Evolutionary conservation across 1,139 yeast species (phyloP).

Genomic region (Hemisphaericaspora subhashii): DNA sequence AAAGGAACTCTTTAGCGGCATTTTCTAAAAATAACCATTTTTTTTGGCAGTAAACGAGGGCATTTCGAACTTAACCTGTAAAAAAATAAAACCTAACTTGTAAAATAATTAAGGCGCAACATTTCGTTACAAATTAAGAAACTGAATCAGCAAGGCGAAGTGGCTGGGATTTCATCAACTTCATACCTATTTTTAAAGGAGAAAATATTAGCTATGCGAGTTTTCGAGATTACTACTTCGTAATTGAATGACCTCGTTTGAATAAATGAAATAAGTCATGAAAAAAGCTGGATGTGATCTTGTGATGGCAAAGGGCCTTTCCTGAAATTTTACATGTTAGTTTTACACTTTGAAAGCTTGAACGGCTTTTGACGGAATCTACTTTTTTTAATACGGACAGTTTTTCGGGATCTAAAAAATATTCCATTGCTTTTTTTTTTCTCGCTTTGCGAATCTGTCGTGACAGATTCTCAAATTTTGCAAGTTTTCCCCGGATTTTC

Average conservation of each 20-base stretch:
- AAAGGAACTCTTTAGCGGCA: conserved; percentile 2
- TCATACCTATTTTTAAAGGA: too few relatives aligned
- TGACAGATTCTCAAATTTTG: too few relatives aligned
- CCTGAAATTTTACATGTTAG: neutral
- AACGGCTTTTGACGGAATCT: conserved; percentile 1
- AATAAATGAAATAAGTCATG: too few relatives aligned
- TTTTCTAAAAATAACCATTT: conserved; percentile 2
- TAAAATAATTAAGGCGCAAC: neutral
- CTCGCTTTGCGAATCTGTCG: too few relatives aligned
- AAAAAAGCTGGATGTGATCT: too few relatives aligned
- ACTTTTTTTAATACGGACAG: neutral
- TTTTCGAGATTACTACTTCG: too few relatives aligned
- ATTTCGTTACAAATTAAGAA: neutral
- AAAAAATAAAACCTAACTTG: neutral
- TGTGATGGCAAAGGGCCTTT: neutral
- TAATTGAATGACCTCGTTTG: too few relatives aligned
- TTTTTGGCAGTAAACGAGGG: neutral
- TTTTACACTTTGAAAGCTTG: neutral
- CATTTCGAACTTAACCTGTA: neutral
- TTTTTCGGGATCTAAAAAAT: neutral
- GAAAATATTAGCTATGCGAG: too few relatives aligned
- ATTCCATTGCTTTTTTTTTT: neutral
- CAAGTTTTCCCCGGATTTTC: conserved; percentile 1
- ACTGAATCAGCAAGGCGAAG: too few relatives aligned
- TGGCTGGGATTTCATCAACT: too few relatives aligned